phyloP scores from a whole-genome alignment of 164 flowering plant genomes.

The Vitis cinerea region DNA sequence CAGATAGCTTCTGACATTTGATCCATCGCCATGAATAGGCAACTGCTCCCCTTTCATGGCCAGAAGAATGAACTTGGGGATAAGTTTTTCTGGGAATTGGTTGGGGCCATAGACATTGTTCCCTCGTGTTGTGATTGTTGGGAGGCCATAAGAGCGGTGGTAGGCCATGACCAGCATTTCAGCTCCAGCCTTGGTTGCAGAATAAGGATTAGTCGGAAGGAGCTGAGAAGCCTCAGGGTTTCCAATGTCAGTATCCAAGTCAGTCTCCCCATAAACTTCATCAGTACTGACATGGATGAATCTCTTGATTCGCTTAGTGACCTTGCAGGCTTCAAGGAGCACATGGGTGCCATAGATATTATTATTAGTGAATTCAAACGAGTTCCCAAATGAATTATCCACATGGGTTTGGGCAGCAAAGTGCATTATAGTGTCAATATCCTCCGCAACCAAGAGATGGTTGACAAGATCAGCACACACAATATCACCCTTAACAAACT shows the following conservation, averaged over 20 bases:
- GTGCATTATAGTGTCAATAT: constrained; percentile 33
- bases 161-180: constrained; percentile 38
- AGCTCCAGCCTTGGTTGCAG: constrained; percentile 35
- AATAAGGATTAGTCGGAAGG: constrained; percentile 33
- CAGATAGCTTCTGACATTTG: constrained; percentile 29
- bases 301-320: constrained; percentile 17
- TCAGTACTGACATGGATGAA: constrained; percentile 35
- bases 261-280: constrained; percentile 33
- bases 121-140: constrained; percentile 28
- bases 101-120: constrained; percentile 34
- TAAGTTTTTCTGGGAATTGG: constrained; percentile 30
- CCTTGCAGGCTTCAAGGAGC: constrained; percentile 34
- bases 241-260: constrained; percentile 26
- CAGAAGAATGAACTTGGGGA: constrained; percentile 28
- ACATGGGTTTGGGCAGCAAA: constrained; percentile 38
- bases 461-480: constrained; percentile 25
- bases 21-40: constrained; percentile 31
- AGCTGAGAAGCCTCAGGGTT: constrained; percentile 33
- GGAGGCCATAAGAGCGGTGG: constrained; percentile 24
- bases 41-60: constrained; percentile 23
- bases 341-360: constrained; percentile 33
- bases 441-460: constrained; percentile 15
- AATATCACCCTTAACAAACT: constrained; percentile 28
- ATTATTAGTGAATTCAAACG: constrained; percentile 30
- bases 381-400: constrained; percentile 31